These are phyloP conservation scores for Hylodesmum podocarpum DNA, from an alignment of 306 rosid species.

Conservation along the genomic window DNA sequence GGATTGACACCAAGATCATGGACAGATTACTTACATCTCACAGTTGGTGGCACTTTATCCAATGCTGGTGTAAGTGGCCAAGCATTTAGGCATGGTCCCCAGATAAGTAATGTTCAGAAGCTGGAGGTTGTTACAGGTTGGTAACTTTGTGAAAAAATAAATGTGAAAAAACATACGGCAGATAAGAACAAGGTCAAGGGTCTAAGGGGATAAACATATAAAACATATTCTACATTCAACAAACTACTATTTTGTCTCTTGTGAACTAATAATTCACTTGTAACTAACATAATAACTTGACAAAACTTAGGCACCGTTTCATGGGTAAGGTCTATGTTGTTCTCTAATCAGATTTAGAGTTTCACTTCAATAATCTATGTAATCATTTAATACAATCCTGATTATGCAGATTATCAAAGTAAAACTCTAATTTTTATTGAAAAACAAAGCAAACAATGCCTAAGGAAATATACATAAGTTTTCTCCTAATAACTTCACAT, in stretches of 20 bases:
- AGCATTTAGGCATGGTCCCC: slow-evolving; percentile 96
- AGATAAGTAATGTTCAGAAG: slow-evolving; percentile 91
- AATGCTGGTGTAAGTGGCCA: slow-evolving; percentile 98
- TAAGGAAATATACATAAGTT: no score
- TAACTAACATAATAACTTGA: not conserved
- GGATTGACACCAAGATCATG: slow-evolving; percentile 96
- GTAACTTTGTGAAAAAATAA: slow-evolving; percentile 26
- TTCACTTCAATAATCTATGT: no score
- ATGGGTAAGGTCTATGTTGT: no score
- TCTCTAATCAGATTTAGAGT: no score
- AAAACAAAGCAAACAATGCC: no score
- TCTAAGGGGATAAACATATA: not conserved
- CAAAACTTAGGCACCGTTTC: no score
- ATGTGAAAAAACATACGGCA: not conserved
- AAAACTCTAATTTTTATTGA: no score
- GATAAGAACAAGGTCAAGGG: slow-evolving; percentile 17
- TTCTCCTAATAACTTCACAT: not conserved
- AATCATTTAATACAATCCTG: no score
- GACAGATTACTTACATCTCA: slow-evolving; percentile 94
- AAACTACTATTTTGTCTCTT: slow-evolving; percentile 28
- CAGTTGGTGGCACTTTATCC: slow-evolving; percentile 96
- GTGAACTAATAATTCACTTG: slow-evolving; percentile 12
- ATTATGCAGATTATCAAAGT: no score
- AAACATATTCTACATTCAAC: not conserved
- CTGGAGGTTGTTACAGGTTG: slow-evolving; percentile 98